Percentiles rank a stretch among this genome's conserved stretches.
Evolutionary conservation across 192 early-diverging fungal species (phyloP).

Genomic region (Gaertneriomyces sp.): DNA sequence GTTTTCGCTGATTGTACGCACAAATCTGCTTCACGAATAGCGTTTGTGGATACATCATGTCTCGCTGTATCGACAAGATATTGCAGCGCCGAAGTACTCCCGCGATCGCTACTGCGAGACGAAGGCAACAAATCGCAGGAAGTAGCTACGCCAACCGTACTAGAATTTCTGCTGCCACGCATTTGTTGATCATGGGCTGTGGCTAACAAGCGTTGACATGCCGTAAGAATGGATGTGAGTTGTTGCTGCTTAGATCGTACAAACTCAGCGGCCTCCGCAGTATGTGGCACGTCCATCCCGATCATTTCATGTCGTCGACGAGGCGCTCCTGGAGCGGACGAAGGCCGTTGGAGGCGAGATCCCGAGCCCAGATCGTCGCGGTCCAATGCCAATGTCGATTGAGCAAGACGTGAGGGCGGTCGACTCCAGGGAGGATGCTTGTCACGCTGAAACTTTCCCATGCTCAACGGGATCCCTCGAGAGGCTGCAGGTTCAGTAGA

Average conservation of each 20-base stretch:
- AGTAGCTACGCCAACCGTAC: background rate
- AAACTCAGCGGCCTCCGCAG: background rate
- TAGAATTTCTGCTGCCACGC: background rate
- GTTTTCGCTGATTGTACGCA: too few species aligned
- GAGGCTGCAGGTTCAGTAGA: background rate
- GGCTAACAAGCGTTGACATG: background rate
- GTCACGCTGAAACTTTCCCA: background rate
- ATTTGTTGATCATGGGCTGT: background rate
- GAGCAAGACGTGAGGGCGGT: background rate
- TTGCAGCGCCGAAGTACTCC: background rate
- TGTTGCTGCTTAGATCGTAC: background rate
- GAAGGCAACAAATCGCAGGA: too few species aligned
- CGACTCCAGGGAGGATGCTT: slow-evolving; percentile 5
- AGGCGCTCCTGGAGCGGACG: background rate
- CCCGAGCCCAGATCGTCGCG: slow-evolving; percentile 3
- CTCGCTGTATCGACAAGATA: slow-evolving; percentile 1
- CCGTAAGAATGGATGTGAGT: background rate
- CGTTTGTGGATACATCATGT: background rate
- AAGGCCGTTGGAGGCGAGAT: background rate
- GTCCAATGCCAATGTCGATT: background rate
- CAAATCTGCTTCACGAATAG: background rate
- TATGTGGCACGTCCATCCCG: background rate
- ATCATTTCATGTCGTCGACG: background rate
- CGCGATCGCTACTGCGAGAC: too few species aligned
- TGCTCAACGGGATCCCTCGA: background rate